A percentile compares a stretch with the other conserved stretches of the same genome.
Conservation (phyloP, 495 filamentous ascomycete genomes). For the Halenospora varia region DNA sequence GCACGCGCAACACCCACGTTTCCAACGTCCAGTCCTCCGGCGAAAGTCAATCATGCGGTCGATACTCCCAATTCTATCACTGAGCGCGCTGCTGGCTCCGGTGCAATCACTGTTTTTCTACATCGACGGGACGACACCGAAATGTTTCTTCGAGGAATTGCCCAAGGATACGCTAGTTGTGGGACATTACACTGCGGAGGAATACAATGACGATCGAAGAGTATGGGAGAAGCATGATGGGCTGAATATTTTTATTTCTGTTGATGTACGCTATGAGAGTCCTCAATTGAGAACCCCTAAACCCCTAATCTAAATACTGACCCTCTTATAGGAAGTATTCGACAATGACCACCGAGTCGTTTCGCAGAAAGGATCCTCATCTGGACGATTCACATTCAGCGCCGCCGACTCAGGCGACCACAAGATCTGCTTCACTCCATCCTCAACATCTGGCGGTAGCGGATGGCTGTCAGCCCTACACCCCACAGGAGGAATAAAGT, state of each 20-base stretch:
- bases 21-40: slow-evolving; percentile 1
- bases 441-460: slow-evolving; percentile 52
- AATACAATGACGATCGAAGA: slow-evolving; percentile 63
- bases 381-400: slow-evolving; percentile 93
- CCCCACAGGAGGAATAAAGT: slow-evolving; percentile 68
- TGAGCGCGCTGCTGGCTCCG: slow-evolving; percentile 47
- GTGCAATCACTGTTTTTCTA: slow-evolving; percentile 91
- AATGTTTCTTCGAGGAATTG: slow-evolving; percentile 97
- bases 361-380: slow-evolving; percentile 68
- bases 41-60: slow-evolving; percentile 39
- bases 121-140: slow-evolving; percentile 75
- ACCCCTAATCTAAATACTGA: not conserved
- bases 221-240: slow-evolving; percentile 64
- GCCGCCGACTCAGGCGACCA: slow-evolving; percentile 92
- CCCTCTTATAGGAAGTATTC: slow-evolving; percentile 68
- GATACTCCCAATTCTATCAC: slow-evolving; percentile 44
- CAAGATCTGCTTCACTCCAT: slow-evolving; percentile 87
- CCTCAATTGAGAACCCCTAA: slow-evolving; percentile 6
- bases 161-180: slow-evolving; percentile 97
- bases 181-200: slow-evolving; percentile 80
- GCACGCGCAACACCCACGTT: not conserved
- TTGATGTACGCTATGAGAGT: slow-evolving; percentile 55
- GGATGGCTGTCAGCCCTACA: slow-evolving; percentile 66
- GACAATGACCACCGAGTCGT: slow-evolving; percentile 98
- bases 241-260: slow-evolving; percentile 81